Evolutionary conservation across 331 rosid genomes (phyloP), one percentile per base, ranked within the genome.

Genomic region (Malus hybrid): DNA sequence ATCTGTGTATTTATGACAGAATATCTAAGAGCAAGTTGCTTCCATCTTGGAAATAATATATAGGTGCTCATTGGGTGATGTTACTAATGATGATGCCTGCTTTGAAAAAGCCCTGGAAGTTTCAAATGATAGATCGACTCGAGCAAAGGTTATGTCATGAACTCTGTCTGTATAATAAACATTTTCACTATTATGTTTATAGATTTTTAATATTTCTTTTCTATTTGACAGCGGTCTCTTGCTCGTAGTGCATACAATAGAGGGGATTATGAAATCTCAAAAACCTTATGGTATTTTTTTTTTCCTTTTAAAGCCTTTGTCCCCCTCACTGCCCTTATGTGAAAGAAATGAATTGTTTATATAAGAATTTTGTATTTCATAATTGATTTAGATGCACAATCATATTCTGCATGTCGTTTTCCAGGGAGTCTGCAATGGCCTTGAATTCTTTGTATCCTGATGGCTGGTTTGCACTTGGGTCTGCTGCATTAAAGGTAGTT

Each of bases 51-150:
- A 63, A 76, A 53, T 15, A 24, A 15, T 64, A 77, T 73, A 69
- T 83, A 94, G 99, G 99, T 94, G 99, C 81, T 92, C 99, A n/a
- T 62, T 94, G 80, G 99, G 99, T 71, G 99, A 92, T 74, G 85
- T 88, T 74, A 87, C 96, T 42, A 83, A 76, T 80, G 85, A 88
- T 68, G 99, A 94, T 83, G 73, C 88, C 44, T 94, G 89, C 88
- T 94, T 90, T 73, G 88, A 89, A 73, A 92, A 90, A 85, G 99
- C 99, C 74, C 78, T 94, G 82, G 97, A 90, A 82, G 97, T 94
- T 77, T 94, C 99, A 73, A 85, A 89, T 46, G 78, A 86, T 76
- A 90, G 85, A 83, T 94, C 97, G 61, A 92, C 91, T 70, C 84
- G 97, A 85, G 99, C 99, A 46, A 92, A 92, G 97, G 99, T 94